phyloP scores from a whole-genome alignment of 2,329 filamentous ascomycete genomes.

The Sarocladiaceae sp. region DNA sequence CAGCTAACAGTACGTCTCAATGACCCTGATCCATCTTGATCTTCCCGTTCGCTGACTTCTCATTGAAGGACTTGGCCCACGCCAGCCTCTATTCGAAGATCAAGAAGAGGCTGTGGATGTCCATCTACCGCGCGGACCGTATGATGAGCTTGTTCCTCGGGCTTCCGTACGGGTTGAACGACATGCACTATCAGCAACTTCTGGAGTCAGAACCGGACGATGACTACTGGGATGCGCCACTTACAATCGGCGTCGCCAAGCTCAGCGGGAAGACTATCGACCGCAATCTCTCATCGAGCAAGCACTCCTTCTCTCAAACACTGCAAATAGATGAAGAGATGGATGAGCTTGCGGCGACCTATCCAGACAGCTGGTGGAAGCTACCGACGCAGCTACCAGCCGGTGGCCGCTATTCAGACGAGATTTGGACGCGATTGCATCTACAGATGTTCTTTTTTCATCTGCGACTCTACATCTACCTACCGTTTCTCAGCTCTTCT shows the following conservation, averaged over 20 bases:
- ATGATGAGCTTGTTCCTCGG: conserved; percentile 38
- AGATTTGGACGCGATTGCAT: conserved; percentile 14
- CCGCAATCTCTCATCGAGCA: conserved; percentile 26
- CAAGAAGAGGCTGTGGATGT: conserved; percentile 18
- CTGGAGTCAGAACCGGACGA: conserved; percentile 1
- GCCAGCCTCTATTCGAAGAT: conserved; percentile 10
- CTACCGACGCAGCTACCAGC: conserved; percentile 16
- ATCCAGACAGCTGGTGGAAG: conserved; percentile 32
- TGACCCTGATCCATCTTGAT: background rate
- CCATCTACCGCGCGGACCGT: conserved; percentile 28
- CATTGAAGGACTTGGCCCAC: conserved; percentile 10
- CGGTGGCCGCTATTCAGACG: conserved; percentile 11
- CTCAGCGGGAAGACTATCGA: conserved; percentile 36
- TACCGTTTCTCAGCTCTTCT: conserved; percentile 31
- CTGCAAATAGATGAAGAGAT: conserved; percentile 36
- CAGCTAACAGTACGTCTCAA: conserved; percentile 32
- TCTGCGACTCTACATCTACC: conserved; percentile 35
- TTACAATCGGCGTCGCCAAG: conserved; percentile 21
- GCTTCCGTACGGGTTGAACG: conserved; percentile 21
- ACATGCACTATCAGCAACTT: conserved; percentile 14
- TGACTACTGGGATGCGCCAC: conserved; percentile 11
- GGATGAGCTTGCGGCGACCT: conserved; percentile 27
- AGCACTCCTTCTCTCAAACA: conserved; percentile 26
- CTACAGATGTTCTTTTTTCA: conserved; percentile 36
- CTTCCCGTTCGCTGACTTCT: background rate